Base-by-base conservation (phyloP, 495 filamentous ascomycete genomes). In the Penicillium atrosanguineum region DNA sequence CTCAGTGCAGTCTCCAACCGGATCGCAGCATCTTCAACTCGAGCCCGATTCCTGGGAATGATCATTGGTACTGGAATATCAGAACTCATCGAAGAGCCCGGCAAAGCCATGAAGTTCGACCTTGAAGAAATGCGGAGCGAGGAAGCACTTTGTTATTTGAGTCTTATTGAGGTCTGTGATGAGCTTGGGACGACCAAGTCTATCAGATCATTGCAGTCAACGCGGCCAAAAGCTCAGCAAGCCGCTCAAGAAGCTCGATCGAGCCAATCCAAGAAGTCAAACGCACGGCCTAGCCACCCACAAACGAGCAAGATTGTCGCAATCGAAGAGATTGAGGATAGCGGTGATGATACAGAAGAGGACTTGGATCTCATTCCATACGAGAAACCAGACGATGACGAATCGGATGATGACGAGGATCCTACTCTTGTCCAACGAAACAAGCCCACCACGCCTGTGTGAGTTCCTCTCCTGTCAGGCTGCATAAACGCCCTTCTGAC, bases 341-440 rank as follows among this genome's bases (percentile, higher is more conserved):
- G 59, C 14, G 81, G 81, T 1, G 79, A 74, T 12, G 71, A 70
- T 11, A 70, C 79, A 5, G 75, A 71, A 2, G 85, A 90, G 51
- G 83, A 90, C 47, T 86, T 90, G 9, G 89, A 89, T 52, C 72
- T 97, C 0, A 75, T 83, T 11, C 85, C 89, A 4, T 97, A 97
- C 64, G 84, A 81, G 26, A 96, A 96, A 63, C 91, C 92, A 0
- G 94, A 95, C 65, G 92, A 88, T n/a, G 95, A 99, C 61, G 77
- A 81, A 3, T 88, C 91, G 52, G 95, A 97, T 68, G 88, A 87
- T 0, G 91, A 95, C 49, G 93, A 96, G 23, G 95, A 99, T 63
- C 85, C 95, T 14, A 95, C 90, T 0, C 70, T 95, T 31, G 77
- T 97, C 38, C 83, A 86, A 46, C 82, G 92, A 36, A 82, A 89